These are phyloP conservation scores for Isatis tinctoria DNA, from an alignment of 345 rosid species.

Conservation along the genomic window DNA sequence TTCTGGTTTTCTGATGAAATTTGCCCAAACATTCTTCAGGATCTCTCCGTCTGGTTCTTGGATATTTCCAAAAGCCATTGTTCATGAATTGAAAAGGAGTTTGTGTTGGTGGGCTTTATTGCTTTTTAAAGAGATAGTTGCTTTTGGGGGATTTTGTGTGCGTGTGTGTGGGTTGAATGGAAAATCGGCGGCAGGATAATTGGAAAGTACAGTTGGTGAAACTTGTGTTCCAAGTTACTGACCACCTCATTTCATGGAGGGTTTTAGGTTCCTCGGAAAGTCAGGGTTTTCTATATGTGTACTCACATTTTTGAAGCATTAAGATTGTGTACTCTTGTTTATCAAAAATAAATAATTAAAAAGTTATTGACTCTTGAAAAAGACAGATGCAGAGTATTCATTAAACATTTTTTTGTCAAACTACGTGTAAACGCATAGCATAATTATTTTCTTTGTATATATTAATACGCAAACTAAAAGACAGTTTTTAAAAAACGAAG, in stretches of 20 bases:
- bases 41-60: slow-evolving; percentile 36
- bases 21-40: slow-evolving; percentile 80
- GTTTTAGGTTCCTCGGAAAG: slow-evolving; percentile 28
- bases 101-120: slow-evolving; percentile 16
- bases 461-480: not conserved
- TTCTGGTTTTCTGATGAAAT: slow-evolving; percentile 43
- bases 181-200: slow-evolving; percentile 20
- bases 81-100: slow-evolving; percentile 7
- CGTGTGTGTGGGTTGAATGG: slow-evolving; percentile 33
- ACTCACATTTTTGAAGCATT: slow-evolving; percentile 24
- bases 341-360: not conserved
- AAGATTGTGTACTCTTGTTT: slow-evolving; percentile 18
- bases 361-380: slow-evolving; percentile 22
- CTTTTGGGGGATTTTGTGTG: not conserved
- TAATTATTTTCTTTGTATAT: not conserved
- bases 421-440: not conserved
- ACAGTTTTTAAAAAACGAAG: not conserved
- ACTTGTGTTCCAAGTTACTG: slow-evolving; percentile 46
- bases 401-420: not conserved
- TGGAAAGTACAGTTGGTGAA: slow-evolving; percentile 40
- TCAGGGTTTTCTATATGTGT: slow-evolving; percentile 29
- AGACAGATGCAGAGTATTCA: not conserved
- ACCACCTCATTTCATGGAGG: slow-evolving; percentile 45
- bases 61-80: slow-evolving; percentile 40
- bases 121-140: slow-evolving; percentile 27